Percentiles rank a stretch among this genome's conserved stretches.
Conservation (phyloP, 768 basidiomycete species). For the Fistulinella prunicolor region DNA sequence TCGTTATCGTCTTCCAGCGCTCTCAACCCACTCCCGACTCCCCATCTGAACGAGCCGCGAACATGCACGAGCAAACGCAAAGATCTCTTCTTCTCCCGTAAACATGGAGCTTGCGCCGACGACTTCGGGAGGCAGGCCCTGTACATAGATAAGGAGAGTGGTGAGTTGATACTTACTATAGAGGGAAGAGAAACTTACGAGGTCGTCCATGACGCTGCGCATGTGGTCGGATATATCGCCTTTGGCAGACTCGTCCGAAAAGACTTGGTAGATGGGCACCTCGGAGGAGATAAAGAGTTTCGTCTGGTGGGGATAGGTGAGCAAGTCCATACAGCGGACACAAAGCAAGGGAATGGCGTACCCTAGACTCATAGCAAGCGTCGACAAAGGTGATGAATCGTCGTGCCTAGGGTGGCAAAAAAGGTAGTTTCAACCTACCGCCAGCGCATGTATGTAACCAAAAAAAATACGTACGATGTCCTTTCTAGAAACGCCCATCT, state of each 20-base stretch:
- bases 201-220: constrained; percentile 92
- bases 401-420: constrained; percentile 54
- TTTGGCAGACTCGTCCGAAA: constrained; percentile 63
- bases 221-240: constrained; percentile 73
- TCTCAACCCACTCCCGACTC: constrained; percentile 79
- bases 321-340: not conserved
- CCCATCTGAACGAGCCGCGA: constrained; percentile 88
- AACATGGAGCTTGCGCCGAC: constrained; percentile 89
- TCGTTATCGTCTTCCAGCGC: constrained; percentile 23
- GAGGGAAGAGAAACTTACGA: constrained; percentile 48
- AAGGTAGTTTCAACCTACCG: not conserved
- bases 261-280: constrained; percentile 87
- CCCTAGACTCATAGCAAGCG: constrained; percentile 92
- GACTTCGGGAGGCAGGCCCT: constrained; percentile 76
- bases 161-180: too few species aligned
- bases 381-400: constrained; percentile 98
- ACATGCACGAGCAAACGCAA: constrained; percentile 94
- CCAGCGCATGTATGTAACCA: not conserved
- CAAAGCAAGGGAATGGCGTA: constrained; percentile 23
- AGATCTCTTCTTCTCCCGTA: constrained; percentile 93
- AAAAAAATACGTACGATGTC: constrained; percentile 58
- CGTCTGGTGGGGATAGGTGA: constrained; percentile 69
- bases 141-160: not conserved
- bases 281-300: constrained; percentile 91
- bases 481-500: constrained; percentile 83